phyloP scores from a whole-genome alignment of 352 stramenopile species.

The Globisporangium paroecandrum region DNA sequence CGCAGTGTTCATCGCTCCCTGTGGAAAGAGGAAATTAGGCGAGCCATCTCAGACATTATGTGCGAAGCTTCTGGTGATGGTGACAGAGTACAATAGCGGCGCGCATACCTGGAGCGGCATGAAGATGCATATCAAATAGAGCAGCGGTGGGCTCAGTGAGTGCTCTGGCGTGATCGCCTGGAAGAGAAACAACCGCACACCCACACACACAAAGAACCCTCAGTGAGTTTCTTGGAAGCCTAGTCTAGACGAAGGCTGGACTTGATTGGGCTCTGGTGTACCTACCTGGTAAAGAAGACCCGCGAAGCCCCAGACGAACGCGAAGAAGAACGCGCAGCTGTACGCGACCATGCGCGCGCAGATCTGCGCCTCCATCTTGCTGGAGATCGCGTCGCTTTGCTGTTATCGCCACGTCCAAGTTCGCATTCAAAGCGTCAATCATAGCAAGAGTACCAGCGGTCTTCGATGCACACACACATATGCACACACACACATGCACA shows the following conservation, averaged over 20 bases:
- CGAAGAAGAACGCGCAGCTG: constrained; percentile 52
- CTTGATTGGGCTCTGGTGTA: constrained; percentile 7
- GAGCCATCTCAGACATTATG: background rate
- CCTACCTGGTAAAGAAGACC: constrained; percentile 39
- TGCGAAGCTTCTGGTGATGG: background rate
- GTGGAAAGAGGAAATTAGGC: background rate
- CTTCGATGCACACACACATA: no score
- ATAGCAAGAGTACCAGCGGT: background rate
- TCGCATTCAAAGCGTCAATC: background rate
- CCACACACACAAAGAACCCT: background rate
- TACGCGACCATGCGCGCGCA: constrained; percentile 65
- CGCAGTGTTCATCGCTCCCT: constrained; percentile 59
- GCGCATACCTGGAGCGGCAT: constrained; percentile 55
- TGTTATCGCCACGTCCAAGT: background rate
- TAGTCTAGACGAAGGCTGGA: background rate
- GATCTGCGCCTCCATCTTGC: constrained; percentile 61
- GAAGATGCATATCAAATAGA: constrained; percentile 70
- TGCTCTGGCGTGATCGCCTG: constrained; percentile 42
- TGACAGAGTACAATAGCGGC: background rate
- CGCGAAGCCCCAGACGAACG: constrained; percentile 45
- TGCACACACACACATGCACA: background rate
- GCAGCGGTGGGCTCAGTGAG: constrained; percentile 37
- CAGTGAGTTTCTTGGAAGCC: background rate
- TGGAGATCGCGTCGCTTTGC: constrained; percentile 57
- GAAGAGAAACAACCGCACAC: background rate